These are phyloP conservation scores for Modicella reniformis DNA, from an alignment of 371 early-diverging fungal genomes.

Conservation along the genomic window DNA sequence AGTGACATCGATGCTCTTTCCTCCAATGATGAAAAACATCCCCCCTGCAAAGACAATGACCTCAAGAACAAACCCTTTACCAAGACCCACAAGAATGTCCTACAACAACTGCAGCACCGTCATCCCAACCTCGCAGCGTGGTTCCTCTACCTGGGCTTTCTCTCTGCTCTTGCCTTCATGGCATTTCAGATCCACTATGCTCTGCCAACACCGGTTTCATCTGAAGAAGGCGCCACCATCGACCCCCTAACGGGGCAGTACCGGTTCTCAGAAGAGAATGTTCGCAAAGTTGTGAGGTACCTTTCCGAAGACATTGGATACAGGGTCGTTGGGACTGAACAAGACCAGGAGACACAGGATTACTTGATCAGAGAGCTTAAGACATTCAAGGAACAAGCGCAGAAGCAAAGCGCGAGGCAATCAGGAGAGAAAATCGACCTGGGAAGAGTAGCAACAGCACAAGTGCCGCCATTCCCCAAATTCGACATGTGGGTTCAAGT, in stretches of 20 bases:
- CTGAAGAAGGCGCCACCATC: slow-evolving; percentile 21
- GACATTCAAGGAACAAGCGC: slow-evolving; percentile 20
- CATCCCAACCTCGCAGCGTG: slow-evolving; percentile 14
- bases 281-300: slow-evolving; percentile 60
- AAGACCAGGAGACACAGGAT: slow-evolving; percentile 31
- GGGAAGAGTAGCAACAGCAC: not conserved
- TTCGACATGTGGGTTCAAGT: slow-evolving; percentile 69
- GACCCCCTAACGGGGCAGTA: slow-evolving; percentile 58
- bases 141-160: slow-evolving; percentile 32
- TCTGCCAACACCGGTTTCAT: slow-evolving; percentile 42
- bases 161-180: slow-evolving; percentile 41
- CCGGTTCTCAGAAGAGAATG: slow-evolving; percentile 68
- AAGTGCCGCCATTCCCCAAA: slow-evolving; percentile 55
- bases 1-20: not conserved
- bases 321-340: slow-evolving; percentile 55
- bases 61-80: not conserved
- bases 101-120: not conserved
- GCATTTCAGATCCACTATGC: slow-evolving; percentile 56
- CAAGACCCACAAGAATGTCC: not conserved
- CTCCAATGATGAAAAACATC: not conserved
- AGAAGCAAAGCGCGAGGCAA: slow-evolving; percentile 2
- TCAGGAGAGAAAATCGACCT: not conserved
- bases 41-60: not conserved
- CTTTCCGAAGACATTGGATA: slow-evolving; percentile 68
- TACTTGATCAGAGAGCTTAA: slow-evolving; percentile 22